These are phyloP conservation scores for Boletus huronensis DNA, from an alignment of 768 basidiomycete species.

Conservation along the genomic window DNA sequence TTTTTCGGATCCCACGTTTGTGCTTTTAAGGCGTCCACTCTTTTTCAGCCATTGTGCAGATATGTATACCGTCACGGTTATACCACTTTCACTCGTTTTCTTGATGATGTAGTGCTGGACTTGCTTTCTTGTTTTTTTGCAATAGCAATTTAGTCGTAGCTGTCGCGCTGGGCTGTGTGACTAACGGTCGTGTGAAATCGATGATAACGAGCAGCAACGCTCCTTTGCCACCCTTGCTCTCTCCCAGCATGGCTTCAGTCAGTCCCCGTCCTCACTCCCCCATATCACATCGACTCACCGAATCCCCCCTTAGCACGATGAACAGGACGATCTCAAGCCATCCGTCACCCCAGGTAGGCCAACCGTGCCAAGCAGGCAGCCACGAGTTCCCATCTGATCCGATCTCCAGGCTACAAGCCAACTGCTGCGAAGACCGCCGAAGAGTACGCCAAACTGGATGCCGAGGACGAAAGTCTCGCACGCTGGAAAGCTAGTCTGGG, in stretches of 20 bases:
- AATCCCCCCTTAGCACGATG: slow-evolving; percentile 42
- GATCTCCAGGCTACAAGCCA: slow-evolving; percentile 67
- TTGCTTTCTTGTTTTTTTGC: slow-evolving; percentile 24
- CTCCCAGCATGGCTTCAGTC: slow-evolving; percentile 51
- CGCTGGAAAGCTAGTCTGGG: slow-evolving; percentile 97
- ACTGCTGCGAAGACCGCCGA: slow-evolving; percentile 66
- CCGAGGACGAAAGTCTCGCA: slow-evolving; percentile 87
- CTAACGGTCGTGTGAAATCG: slow-evolving; percentile 63
- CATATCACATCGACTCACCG: slow-evolving; percentile 1
- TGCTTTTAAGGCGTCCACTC: slow-evolving; percentile 27
- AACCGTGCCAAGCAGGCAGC: slow-evolving; percentile 4
- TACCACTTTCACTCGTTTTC: slow-evolving; percentile 31
- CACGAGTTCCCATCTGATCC: slow-evolving; percentile 17
- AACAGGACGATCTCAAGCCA: slow-evolving; percentile 69
- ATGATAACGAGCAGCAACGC: slow-evolving; percentile 26
- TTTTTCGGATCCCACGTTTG: slow-evolving; percentile 9
- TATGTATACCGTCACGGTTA: slow-evolving; percentile 21
- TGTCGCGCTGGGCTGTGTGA: slow-evolving; percentile 11
- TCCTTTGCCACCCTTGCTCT: slow-evolving; percentile 11
- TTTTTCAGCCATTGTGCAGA: slow-evolving; percentile 17
- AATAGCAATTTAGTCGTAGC: slow-evolving; percentile 23
- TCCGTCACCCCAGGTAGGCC: slow-evolving; percentile 61
- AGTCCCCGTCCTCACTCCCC: slow-evolving; percentile 22
- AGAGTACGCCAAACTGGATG: slow-evolving; percentile 83
- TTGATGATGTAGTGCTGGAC: slow-evolving; percentile 26